Conservation (phyloP, 805 yeast genomes). For the Candida germanica region DNA sequence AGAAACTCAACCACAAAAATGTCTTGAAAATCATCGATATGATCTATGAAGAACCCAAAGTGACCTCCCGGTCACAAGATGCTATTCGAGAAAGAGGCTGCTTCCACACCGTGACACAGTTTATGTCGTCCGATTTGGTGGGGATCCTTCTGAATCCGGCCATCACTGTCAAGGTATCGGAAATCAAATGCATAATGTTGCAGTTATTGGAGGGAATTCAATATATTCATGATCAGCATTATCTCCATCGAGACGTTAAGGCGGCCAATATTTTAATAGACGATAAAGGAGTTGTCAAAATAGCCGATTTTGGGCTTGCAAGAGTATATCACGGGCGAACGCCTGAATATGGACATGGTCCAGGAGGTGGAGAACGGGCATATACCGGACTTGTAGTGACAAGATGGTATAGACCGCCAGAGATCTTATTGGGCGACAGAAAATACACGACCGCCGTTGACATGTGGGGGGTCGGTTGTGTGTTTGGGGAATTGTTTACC, state of each 20-base stretch:
- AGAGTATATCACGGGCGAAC: conserved; percentile 62
- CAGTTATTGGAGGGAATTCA: conserved; percentile 80
- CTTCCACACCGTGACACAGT: conserved; percentile 88
- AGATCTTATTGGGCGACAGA: conserved; percentile 79
- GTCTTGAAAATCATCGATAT: conserved; percentile 77
- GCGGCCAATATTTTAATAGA: conserved; percentile 92
- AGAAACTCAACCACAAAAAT: conserved; percentile 64
- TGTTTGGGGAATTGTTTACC: conserved; percentile 85
- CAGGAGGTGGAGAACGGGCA: conserved; percentile 53
- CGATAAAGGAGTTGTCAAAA: conserved; percentile 70
- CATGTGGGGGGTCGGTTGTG: conserved; percentile 97
- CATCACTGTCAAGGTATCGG: conserved; percentile 56
- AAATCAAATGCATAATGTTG: conserved; percentile 76
- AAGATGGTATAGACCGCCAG: conserved; percentile 97
- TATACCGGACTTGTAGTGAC: conserved; percentile 80
- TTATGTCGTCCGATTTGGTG: conserved; percentile 87
- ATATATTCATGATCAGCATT: conserved; percentile 64
- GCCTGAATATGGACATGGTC: conserved; percentile 53
- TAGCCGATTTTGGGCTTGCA: conserved; percentile 96
- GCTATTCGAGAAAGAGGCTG: conserved; percentile 37
- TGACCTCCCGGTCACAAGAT: conserved; percentile 27
- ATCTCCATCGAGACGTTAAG: conserved; percentile 86
- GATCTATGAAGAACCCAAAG: conserved; percentile 46
- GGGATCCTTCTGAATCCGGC: conserved; percentile 83
- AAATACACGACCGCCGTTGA: conserved; percentile 92